Evolutionary conservation across 495 filamentous ascomycete genomes (phyloP), one percentile per base, ranked within the genome.

Genomic region (Pyrenopolyporus hunteri): DNA sequence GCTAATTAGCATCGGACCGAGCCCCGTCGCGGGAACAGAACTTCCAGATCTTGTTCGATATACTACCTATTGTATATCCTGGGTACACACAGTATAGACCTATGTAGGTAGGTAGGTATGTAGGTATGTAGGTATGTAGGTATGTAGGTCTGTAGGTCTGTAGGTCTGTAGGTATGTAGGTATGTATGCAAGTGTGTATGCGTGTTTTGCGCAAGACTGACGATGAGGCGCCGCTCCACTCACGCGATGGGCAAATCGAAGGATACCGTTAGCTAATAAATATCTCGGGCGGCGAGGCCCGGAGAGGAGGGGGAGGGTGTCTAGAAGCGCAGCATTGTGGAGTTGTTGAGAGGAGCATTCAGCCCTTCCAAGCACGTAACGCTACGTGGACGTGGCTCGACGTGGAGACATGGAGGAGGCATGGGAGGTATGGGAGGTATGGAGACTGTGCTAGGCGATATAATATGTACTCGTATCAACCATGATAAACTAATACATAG

Each of bases 1-100:
- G 8, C 17, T 35, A 51, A 43, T 40, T 37, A 42, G 49, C 55
- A 64, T 64, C 55, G 61, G 61, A 32, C 61, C 48, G 48, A 64
- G 49, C 36, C 33, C 25, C 43, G 35, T 53, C 32, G 47, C 60
- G 47, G 48, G 26, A 53, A 52, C 25, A 11, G 37, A 10, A n/a
- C n/a, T n/a, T n/a, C n/a, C n/a, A n/a, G n/a, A n/a, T n/a, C n/a
- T n/a, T n/a, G n/a, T n/a, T n/a, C n/a, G n/a, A n/a, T n/a, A n/a
- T n/a, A n/a, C n/a, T n/a, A n/a, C n/a, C n/a, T n/a, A n/a, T n/a
- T n/a, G n/a, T n/a, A n/a, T n/a, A n/a, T n/a, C n/a, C n/a, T n/a
- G n/a, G n/a, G n/a, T n/a, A n/a, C n/a, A n/a, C n/a, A n/a, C n/a
- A n/a, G n/a, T n/a, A n/a, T n/a, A n/a, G n/a, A n/a, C n/a, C n/a